phyloP scores from a whole-genome alignment of 2,329 filamentous ascomycete genomes.

The Ophiostoma perfectum region DNA sequence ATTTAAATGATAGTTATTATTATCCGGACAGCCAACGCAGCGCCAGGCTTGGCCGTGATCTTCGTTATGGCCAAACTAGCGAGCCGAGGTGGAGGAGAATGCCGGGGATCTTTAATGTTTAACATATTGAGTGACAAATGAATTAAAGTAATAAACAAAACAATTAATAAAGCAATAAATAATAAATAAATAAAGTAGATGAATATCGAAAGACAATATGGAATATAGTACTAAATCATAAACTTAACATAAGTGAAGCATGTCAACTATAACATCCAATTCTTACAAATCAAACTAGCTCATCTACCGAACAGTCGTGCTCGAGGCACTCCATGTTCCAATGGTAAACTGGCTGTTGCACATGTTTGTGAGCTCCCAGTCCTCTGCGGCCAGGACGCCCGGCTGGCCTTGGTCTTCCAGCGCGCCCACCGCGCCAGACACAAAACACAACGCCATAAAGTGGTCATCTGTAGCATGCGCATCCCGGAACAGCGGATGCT shows the following conservation, averaged over 20 bases:
- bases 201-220: too few species aligned
- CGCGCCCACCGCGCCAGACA: conserved; percentile 51
- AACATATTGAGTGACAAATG: too few species aligned
- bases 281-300: not conserved
- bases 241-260: too few species aligned
- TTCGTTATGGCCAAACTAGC: too few species aligned
- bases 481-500: conserved; percentile 59
- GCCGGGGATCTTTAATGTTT: not conserved
- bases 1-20: too few species aligned
- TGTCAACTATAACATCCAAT: too few species aligned
- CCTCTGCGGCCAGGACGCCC: conserved; percentile 50
- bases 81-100: conserved; percentile 1
- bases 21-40: too few species aligned
- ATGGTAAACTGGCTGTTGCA: conserved; percentile 56
- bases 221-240: not conserved
- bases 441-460: conserved; percentile 61
- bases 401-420: conserved; percentile 40
- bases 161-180: too few species aligned
- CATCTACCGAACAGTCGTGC: not conserved
- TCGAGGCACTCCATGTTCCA: conserved; percentile 37
- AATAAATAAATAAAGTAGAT: too few species aligned
- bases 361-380: conserved; percentile 64
- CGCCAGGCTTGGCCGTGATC: too few species aligned
- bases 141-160: not conserved
- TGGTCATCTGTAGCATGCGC: conserved; percentile 67